Evolutionary conservation across 208 protist species (phyloP), one percentile per base, ranked within the genome.

Genomic region (Leptomonas pyrrhocoris): DNA sequence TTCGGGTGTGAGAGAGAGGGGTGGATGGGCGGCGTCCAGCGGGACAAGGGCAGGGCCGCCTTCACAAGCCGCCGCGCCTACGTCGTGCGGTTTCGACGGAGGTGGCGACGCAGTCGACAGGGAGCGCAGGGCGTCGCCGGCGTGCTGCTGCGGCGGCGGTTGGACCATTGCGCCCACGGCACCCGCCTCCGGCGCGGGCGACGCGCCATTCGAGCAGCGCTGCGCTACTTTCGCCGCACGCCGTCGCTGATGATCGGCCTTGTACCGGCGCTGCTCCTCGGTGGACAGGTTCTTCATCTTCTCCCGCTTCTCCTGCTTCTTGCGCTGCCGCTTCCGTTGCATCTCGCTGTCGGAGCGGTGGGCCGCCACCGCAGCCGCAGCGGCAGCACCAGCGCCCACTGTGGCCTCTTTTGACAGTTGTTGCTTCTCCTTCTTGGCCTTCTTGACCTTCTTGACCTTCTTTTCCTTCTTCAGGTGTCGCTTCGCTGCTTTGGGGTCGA

Each of bases 381-480:
- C 51, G 5, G 34, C 42, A n/a, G 40, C 36, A 18, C 6, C n/a
- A 6, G 0, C 25, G 49, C 34, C 40, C 40, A n/a, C 36, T 2
- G 51, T 27, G 19, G 23, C 51, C 21, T 49, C 27, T 19, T 49
- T 30, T 27, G 62, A 36, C 23, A 30, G 50, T 25, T 28, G 23
- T 43, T 53, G 48, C 31, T 58, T 64, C 1, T 28, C 53, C 28
- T 55, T 66, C 27, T 67, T 66, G 25, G 42, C 31, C 60, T n/a
- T n/a, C n/a, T n/a, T n/a, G n/a, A n/a, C n/a, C n/a, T 45, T 27
- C 11, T 40, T 38, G 45, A 34, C 25, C 56, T 61, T 55, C 46
- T 51, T 65, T 19, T 28, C 27, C 74, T 68, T 69, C 74, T 75
- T 80, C 21, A 77, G 57, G 7, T 69, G 73, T 12, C 79, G 74